Conservation (phyloP, 2,329 filamentous ascomycete genomes). For the Fusarium sp. region DNA sequence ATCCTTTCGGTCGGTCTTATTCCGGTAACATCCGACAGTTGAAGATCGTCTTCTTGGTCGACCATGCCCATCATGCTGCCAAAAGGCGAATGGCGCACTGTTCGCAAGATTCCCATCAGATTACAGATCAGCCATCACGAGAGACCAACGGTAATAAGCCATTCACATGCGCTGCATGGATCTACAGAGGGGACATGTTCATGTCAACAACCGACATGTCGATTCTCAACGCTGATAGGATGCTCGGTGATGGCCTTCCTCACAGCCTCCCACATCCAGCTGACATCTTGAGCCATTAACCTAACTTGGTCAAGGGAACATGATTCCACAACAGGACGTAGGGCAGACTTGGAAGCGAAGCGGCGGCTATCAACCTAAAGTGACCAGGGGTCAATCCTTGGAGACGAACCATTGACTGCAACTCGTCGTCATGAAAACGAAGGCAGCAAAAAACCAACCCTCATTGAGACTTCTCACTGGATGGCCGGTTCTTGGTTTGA, state of each 20-base stretch:
- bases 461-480: slow-evolving; percentile 23
- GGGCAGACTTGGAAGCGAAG: slow-evolving; percentile 18
- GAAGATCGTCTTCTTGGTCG: background rate
- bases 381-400: slow-evolving; percentile 28
- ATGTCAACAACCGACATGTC: slow-evolving; percentile 27
- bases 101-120: slow-evolving; percentile 11
- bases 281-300: slow-evolving; percentile 27
- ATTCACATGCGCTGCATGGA: slow-evolving; percentile 35
- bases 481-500: slow-evolving; percentile 5
- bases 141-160: slow-evolving; percentile 1
- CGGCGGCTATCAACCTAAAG: slow-evolving; percentile 16
- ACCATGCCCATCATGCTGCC: background rate
- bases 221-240: slow-evolving; percentile 37
- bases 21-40: slow-evolving; percentile 23
- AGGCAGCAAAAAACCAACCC: slow-evolving; percentile 27
- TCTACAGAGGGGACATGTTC: slow-evolving; percentile 33
- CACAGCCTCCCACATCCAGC: slow-evolving; percentile 37
- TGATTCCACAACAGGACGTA: slow-evolving; percentile 18
- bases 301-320: slow-evolving; percentile 18
- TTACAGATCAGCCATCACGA: slow-evolving; percentile 8
- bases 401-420: slow-evolving; percentile 33
- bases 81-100: background rate
- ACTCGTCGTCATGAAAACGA: slow-evolving; percentile 37
- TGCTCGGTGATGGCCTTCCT: slow-evolving; percentile 29
- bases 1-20: slow-evolving; percentile 8